These are phyloP conservation scores for Talaromyces sp. DNA, from an alignment of 2,329 filamentous ascomycete genomes.

Conservation along the genomic window DNA sequence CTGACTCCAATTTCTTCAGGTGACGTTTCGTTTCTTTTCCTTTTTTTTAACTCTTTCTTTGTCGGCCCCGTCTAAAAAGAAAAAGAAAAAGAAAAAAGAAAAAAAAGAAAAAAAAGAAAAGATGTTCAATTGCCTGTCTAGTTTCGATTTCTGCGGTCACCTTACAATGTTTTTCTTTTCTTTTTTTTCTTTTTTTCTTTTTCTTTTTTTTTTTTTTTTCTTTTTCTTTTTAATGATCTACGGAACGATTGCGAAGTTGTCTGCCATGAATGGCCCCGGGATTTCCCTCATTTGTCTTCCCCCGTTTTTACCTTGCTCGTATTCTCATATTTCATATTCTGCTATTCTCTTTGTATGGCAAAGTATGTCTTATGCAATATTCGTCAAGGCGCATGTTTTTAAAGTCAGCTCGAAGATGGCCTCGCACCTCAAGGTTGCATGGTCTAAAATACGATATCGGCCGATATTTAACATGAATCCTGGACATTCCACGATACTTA, in stretches of 20 bases:
- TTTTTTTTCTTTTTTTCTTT: neutral
- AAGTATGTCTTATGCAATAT: slow-evolving; percentile 23
- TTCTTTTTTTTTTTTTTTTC: neutral
- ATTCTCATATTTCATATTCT: neutral
- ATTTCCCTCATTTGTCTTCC: too few species aligned
- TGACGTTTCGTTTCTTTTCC: neutral
- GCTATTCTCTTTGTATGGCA: slow-evolving; percentile 7
- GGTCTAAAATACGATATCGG: slow-evolving; percentile 16
- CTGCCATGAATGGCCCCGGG: too few species aligned
- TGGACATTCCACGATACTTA: neutral
- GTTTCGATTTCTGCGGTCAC: too few species aligned
- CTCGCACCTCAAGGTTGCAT: slow-evolving; percentile 3
- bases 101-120: too few species aligned
- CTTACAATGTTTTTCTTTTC: slow-evolving; percentile 6
- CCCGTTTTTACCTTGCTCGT: neutral
- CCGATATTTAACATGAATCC: neutral
- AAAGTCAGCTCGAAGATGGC: slow-evolving; percentile 10
- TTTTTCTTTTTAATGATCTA: slow-evolving; percentile 4
- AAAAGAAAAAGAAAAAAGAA: too few species aligned
- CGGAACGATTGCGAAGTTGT: too few species aligned
- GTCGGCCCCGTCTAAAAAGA: too few species aligned
- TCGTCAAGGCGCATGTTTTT: slow-evolving; percentile 27
- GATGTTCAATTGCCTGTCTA: too few species aligned
- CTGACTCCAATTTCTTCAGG: neutral
- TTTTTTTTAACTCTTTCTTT: slow-evolving; percentile 4